Conservation (phyloP, 139 green algal species). For the Chlamydomonas sp. region DNA sequence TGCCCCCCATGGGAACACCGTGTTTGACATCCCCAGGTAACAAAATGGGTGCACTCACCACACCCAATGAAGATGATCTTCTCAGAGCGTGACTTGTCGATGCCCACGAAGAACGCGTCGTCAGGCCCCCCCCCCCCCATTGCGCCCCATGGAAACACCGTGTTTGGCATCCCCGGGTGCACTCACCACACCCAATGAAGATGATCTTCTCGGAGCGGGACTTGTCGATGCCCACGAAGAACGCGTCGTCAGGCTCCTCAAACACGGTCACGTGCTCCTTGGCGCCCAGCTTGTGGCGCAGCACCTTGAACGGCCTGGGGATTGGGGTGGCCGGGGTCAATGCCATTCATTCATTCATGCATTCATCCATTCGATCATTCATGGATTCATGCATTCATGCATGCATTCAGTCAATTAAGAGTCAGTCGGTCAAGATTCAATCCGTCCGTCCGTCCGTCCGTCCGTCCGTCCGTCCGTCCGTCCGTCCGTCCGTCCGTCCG, state of each 20-base stretch:
- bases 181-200: conserved; percentile 41
- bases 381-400: background rate
- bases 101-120: conserved; percentile 64
- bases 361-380: background rate
- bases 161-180: too few species aligned
- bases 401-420: background rate
- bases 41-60: too few species aligned
- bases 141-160: too few species aligned
- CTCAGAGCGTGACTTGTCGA: conserved; percentile 51
- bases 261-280: conserved; percentile 58
- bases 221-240: conserved; percentile 63
- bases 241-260: conserved; percentile 62
- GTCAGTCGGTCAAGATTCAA: too few species aligned
- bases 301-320: conserved; percentile 12
- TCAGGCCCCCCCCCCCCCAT: conserved; percentile 69
- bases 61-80: conserved; percentile 58
- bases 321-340: background rate
- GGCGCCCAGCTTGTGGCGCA: conserved; percentile 41
- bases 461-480: too few species aligned
- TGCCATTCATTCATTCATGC: background rate
- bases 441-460: too few species aligned
- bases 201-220: conserved; percentile 53
- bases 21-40: too few species aligned
- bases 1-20: too few species aligned
- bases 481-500: too few species aligned